phyloP scores from a whole-genome alignment of 164 flowering plant genomes.

The Berberis vulgaris region DNA sequence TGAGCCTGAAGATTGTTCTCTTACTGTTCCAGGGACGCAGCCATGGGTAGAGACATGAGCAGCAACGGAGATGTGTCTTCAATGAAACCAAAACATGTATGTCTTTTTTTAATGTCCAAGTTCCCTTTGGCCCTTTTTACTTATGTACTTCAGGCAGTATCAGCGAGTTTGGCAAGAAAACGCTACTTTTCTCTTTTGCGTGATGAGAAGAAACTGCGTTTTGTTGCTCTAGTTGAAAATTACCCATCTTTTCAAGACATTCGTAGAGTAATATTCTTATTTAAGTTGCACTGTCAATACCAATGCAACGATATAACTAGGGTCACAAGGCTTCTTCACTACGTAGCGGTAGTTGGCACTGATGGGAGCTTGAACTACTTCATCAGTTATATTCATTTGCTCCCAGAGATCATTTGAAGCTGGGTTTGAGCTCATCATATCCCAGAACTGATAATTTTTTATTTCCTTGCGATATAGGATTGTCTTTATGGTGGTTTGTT shows the following conservation, averaged over 20 bases:
- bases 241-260: not conserved
- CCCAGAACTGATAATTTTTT: too few relatives aligned
- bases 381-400: too few relatives aligned
- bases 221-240: conserved; percentile 4
- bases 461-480: too few relatives aligned
- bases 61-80: conserved; percentile 37
- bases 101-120: conserved; percentile 22
- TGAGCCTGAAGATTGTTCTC: not conserved
- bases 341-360: too few relatives aligned
- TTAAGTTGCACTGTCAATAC: not conserved
- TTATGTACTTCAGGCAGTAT: conserved; percentile 4
- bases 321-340: too few relatives aligned
- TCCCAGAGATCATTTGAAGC: too few relatives aligned
- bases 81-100: conserved; percentile 63
- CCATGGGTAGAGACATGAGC: conserved; percentile 54
- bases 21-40: conserved; percentile 32
- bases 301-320: not conserved
- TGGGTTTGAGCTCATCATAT: too few relatives aligned
- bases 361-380: too few relatives aligned
- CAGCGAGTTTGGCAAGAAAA: conserved; percentile 11
- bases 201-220: conserved; percentile 5
- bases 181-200: conserved; percentile 4
- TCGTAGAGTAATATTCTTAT: not conserved
- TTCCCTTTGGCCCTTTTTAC: conserved; percentile 5
- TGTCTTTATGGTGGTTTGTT: too few relatives aligned